These are phyloP conservation scores for Lasiosphaeria hispida DNA, from an alignment of 495 filamentous ascomycete species.

Conservation along the genomic window DNA sequence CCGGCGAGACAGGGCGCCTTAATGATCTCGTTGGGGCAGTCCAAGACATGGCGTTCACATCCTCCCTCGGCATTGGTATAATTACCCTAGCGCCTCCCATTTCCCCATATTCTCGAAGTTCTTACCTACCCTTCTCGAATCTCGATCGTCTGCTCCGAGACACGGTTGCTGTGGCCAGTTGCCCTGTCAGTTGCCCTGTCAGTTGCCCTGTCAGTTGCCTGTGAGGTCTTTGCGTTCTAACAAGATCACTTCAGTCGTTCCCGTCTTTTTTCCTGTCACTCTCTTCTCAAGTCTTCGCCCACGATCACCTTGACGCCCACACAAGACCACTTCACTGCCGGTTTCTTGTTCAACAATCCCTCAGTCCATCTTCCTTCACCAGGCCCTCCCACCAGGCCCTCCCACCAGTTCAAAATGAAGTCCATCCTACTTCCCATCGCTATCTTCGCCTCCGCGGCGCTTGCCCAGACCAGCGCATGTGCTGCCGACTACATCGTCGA, in stretches of 20 bases:
- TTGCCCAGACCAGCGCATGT: constrained; percentile 33
- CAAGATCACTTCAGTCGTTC: constrained; percentile 8
- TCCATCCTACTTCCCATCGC: constrained; percentile 30
- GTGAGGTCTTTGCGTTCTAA: not conserved
- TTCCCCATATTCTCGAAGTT: not conserved
- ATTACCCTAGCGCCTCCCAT: not conserved
- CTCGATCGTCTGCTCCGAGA: not conserved
- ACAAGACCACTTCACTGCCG: not conserved
- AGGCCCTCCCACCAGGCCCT: not conserved
- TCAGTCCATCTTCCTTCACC: constrained; percentile 1
- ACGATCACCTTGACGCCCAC: not conserved
- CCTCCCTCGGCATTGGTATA: too few species aligned
- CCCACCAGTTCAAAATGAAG: constrained; percentile 33
- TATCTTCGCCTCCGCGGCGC: constrained; percentile 30
- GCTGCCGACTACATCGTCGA: constrained; percentile 46
- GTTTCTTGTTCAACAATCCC: not conserved
- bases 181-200: constrained; percentile 23
- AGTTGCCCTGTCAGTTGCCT: constrained; percentile 21
- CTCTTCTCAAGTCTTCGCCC: constrained; percentile 7
- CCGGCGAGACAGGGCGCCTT: too few species aligned
- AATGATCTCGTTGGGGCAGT: too few species aligned
- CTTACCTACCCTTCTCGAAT: not conserved
- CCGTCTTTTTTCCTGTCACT: constrained; percentile 5
- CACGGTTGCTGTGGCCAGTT: constrained; percentile 16
- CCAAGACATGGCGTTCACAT: too few species aligned